Evolutionary conservation across 495 filamentous ascomycete species (phyloP), one percentile per base, ranked within the genome.

Genomic region (Cryomyces minteri): DNA sequence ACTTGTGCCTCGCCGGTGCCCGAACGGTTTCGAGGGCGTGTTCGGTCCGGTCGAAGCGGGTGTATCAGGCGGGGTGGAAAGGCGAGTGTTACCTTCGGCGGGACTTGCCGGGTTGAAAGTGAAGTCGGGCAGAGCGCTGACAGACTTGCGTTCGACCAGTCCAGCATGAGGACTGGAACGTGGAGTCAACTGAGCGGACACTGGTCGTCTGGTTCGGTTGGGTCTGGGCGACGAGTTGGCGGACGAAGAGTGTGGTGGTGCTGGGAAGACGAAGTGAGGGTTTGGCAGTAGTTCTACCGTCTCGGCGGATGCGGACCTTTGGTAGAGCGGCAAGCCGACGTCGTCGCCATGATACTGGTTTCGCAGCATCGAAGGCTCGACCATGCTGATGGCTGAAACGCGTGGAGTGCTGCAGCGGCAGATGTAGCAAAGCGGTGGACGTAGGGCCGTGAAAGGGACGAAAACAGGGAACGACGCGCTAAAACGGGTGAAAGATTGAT

Each of bases 1-100:
- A 56, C 82, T 88, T 5, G 70, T 77, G 39, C 79, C 78, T 49
- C 85, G 70, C 44, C 77, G 70, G 55, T 92, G 84, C 30, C 77
- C 75, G 12, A 58, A 65, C 3, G 71, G 60, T 32, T 67, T 54
- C 12, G 64, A 58, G 11, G 69, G 65, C 34, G 61, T 61, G 5
- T 48, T 49, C 8, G 58, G 52, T 25, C 18, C 18, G 2, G 18
- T 25, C 18, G 18, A 25, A 2, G 1, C 18, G 3, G 31, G 43
- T 10, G 40, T 52, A 5, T 47, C 45, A 37, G 48, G 46, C 4
- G 62, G 60, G 10, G 57, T 57, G 37, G 52, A 48, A 7, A 57
- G 54, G 28, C 60, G 62, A 12, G 58, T 54, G 9, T 32, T 38
- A 10, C 7, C 29, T 3, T 46, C 45, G 9, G 39, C 41, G 9